phyloP scores from a whole-genome alignment of 352 stramenopile species.

The Phytophthora aleatoria region DNA sequence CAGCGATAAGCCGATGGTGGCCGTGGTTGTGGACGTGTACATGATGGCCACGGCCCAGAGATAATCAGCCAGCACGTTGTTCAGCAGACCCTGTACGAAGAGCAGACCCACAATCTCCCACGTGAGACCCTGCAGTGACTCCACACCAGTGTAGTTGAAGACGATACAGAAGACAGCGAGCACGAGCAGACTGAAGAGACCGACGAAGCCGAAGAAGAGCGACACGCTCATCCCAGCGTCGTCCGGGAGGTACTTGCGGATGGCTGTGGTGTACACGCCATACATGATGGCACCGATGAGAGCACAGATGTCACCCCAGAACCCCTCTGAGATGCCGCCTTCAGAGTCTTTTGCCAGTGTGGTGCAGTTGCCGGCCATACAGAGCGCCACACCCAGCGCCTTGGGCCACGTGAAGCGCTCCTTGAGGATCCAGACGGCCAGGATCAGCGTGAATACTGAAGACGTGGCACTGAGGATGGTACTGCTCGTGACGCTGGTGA shows the following conservation, averaged over 20 bases:
- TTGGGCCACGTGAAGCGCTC: conserved; percentile 88
- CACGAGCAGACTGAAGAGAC: conserved; percentile 94
- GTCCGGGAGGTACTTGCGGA: conserved; percentile 79
- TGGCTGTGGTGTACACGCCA: conserved; percentile 93
- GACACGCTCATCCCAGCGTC: conserved; percentile 91
- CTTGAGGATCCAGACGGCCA: conserved; percentile 83
- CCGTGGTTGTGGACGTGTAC: conserved; percentile 96
- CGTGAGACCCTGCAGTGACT: conserved; percentile 69
- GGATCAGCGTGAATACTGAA: conserved; percentile 93
- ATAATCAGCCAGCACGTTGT: conserved; percentile 97
- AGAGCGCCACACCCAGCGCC: conserved; percentile 86
- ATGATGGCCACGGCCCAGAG: conserved; percentile 95
- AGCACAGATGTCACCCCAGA: conserved; percentile 70
- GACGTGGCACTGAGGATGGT: conserved; percentile 95
- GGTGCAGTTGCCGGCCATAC: conserved; percentile 90
- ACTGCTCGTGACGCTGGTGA: conserved; percentile 93
- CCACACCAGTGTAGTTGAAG: conserved; percentile 72
- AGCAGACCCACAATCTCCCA: conserved; percentile 87
- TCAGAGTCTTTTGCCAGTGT: conserved; percentile 83
- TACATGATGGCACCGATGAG: conserved; percentile 91
- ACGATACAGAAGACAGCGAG: conserved; percentile 86
- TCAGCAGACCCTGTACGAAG: conserved; percentile 90
- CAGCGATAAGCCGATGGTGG: conserved; percentile 95
- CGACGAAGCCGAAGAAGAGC: conserved; percentile 96
- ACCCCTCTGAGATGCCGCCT: conserved; percentile 36